Evolutionary conservation across 805 yeast genomes (phyloP).

Genomic region (Saccharomycopsis sp.): DNA sequence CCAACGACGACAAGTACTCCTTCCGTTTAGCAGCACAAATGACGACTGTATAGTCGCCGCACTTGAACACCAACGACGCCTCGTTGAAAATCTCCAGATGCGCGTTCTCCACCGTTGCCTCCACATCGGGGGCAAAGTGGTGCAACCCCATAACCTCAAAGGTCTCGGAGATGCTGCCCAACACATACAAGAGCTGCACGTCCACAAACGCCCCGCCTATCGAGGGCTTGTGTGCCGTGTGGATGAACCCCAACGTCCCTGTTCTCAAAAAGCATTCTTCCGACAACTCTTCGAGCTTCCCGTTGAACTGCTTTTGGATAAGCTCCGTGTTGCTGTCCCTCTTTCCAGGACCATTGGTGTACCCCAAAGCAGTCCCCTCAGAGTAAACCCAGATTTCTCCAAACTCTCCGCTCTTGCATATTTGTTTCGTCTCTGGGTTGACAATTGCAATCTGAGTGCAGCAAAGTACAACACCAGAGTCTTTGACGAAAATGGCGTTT

Average conservation of each 20-base stretch:
- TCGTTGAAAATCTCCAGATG: conserved; percentile 35
- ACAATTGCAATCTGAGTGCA: conserved; percentile 91
- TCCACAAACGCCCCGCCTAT: conserved; percentile 28
- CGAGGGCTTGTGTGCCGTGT: conserved; percentile 42
- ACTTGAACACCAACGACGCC: conserved; percentile 60
- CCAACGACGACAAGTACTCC: conserved; percentile 56
- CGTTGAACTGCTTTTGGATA: conserved; percentile 44
- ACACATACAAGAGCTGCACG: conserved; percentile 72
- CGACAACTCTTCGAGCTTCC: conserved; percentile 57
- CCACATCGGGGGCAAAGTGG: conserved; percentile 85
- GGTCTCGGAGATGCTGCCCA: conserved; percentile 79
- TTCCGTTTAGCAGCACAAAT: conserved; percentile 55
- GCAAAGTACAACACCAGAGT: conserved; percentile 93
- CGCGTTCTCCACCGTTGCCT: conserved; percentile 47
- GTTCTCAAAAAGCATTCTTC: conserved; percentile 72
- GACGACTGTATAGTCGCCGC: conserved; percentile 70
- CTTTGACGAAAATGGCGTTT: conserved; percentile 71
- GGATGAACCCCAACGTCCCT: conserved; percentile 90
- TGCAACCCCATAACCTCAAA: conserved; percentile 87
- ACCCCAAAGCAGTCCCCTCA: conserved; percentile 66
- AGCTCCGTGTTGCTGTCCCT: conserved; percentile 34
- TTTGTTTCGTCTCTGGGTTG: conserved; percentile 76
- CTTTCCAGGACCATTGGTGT: conserved; percentile 36
- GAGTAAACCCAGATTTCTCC: conserved; percentile 98
- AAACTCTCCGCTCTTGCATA: conserved; percentile 82